Conservation (phyloP, 805 yeast species). For the Myxozyma udenii region DNA sequence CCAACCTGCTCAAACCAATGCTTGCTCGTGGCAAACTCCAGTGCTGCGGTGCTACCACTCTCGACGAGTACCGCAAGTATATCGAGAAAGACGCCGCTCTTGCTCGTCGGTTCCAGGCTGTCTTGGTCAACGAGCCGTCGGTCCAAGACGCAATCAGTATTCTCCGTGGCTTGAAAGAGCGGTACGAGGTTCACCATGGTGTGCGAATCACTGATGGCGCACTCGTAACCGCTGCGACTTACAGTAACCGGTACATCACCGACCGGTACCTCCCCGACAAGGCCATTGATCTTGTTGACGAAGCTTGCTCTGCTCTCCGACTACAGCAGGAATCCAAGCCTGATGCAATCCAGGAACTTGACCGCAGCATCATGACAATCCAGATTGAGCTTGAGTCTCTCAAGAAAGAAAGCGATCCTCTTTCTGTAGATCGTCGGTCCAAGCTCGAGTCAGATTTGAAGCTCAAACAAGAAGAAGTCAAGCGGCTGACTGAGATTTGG, state of each 20-base stretch:
- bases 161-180: slow-evolving; percentile 86
- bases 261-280: slow-evolving; percentile 92
- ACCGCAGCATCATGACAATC: slow-evolving; percentile 85
- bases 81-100: slow-evolving; percentile 96
- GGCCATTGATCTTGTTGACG: slow-evolving; percentile 95
- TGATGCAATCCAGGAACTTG: slow-evolving; percentile 84
- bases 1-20: slow-evolving; percentile 88
- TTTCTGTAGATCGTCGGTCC: slow-evolving; percentile 74
- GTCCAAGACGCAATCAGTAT: slow-evolving; percentile 90
- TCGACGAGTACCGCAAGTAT: slow-evolving; percentile 87
- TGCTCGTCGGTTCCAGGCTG: slow-evolving; percentile 91
- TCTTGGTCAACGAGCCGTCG: slow-evolving; percentile 78
- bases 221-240: slow-evolving; percentile 86
- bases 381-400: slow-evolving; percentile 93
- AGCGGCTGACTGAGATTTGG: slow-evolving; percentile 79
- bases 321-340: slow-evolving; percentile 97
- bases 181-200: slow-evolving; percentile 96
- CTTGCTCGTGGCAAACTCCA: slow-evolving; percentile 88
- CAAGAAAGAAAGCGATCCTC: slow-evolving; percentile 84
- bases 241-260: slow-evolving; percentile 84
- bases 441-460: slow-evolving; percentile 67
- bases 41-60: slow-evolving; percentile 94
- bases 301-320: slow-evolving; percentile 92
- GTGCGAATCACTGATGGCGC: slow-evolving; percentile 92
- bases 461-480: slow-evolving; percentile 60